Percentiles rank a stretch among this genome's conserved stretches.
These are phyloP conservation scores for Zoysia japonica DNA, from an alignment of 176 grass and related monocot species.

Conservation along the genomic window DNA sequence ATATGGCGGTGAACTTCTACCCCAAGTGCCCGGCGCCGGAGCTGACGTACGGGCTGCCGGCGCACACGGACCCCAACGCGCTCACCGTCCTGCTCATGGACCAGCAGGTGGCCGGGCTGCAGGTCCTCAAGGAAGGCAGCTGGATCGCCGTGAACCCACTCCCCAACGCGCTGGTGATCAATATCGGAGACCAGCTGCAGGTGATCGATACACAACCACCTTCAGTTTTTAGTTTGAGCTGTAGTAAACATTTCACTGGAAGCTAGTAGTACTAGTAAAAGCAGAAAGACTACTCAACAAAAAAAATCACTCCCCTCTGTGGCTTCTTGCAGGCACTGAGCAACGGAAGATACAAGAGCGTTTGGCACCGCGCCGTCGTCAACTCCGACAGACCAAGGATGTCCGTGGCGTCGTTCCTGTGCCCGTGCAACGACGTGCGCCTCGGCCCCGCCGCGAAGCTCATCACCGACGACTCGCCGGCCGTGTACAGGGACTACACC, in stretches of 20 bases:
- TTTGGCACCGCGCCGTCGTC: constrained; percentile 84
- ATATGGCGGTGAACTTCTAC: constrained; percentile 88
- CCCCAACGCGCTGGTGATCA: constrained; percentile 55
- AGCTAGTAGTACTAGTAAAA: too few relatives aligned
- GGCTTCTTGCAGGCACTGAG: constrained; percentile 49
- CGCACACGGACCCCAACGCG: constrained; percentile 73
- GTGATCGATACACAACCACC: background rate
- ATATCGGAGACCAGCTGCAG: constrained; percentile 82
- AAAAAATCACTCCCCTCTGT: background rate
- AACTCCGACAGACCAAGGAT: constrained; percentile 58
- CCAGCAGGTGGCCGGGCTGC: constrained; percentile 60
- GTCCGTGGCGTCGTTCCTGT: constrained; percentile 92
- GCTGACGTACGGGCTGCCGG: constrained; percentile 63
- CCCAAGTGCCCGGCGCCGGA: constrained; percentile 78
- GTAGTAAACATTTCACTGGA: background rate
- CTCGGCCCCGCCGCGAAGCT: constrained; percentile 57
- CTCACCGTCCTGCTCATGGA: constrained; percentile 73
- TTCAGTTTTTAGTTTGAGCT: background rate
- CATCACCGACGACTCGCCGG: constrained; percentile 12
- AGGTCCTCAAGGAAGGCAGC: constrained; percentile 56
- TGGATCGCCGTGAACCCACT: constrained; percentile 64
- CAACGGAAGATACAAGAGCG: constrained; percentile 82
- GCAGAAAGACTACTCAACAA: too few relatives aligned
- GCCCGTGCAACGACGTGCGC: constrained; percentile 67
- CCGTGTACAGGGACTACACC: constrained; percentile 58